phyloP scores from a whole-genome alignment of 2,329 filamentous ascomycete species.

The Curvularia spicifera region DNA sequence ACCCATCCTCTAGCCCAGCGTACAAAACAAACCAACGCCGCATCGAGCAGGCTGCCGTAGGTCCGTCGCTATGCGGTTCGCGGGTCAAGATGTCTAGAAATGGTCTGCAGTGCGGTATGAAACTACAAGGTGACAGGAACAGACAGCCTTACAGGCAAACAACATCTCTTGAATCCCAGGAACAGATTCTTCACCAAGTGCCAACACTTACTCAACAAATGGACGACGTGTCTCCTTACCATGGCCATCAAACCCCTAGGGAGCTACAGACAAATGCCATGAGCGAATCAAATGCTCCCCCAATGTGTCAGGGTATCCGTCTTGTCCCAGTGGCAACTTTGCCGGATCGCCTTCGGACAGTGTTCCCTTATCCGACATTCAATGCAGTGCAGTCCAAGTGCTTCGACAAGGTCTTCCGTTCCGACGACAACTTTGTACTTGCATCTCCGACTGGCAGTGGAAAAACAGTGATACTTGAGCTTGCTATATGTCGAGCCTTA shows the following conservation, averaged over 20 bases:
- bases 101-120: background rate
- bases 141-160: constrained; percentile 5
- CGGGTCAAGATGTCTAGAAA: background rate
- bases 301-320: constrained; percentile 64
- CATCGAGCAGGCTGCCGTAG: constrained; percentile 9
- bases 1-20: constrained; percentile 51
- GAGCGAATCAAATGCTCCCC: constrained; percentile 16
- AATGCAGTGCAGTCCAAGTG: constrained; percentile 85
- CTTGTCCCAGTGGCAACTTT: constrained; percentile 66
- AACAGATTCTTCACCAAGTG: background rate
- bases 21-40: constrained; percentile 47
- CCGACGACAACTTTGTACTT: constrained; percentile 77
- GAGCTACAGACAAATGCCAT: constrained; percentile 2
- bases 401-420: constrained; percentile 69
- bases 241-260: background rate
- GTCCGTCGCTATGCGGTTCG: background rate
- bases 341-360: constrained; percentile 70
- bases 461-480: constrained; percentile 81
- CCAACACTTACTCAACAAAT: background rate
- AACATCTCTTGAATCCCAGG: background rate
- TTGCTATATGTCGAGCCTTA: constrained; percentile 78
- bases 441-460: constrained; percentile 85
- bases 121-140: background rate
- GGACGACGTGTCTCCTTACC: background rate
- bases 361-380: constrained; percentile 78